A percentile compares a stretch with the other conserved stretches of the same genome.
Evolutionary conservation across 345 rosid species (phyloP).

Genomic region (Eucalyptus cladocalyx): DNA sequence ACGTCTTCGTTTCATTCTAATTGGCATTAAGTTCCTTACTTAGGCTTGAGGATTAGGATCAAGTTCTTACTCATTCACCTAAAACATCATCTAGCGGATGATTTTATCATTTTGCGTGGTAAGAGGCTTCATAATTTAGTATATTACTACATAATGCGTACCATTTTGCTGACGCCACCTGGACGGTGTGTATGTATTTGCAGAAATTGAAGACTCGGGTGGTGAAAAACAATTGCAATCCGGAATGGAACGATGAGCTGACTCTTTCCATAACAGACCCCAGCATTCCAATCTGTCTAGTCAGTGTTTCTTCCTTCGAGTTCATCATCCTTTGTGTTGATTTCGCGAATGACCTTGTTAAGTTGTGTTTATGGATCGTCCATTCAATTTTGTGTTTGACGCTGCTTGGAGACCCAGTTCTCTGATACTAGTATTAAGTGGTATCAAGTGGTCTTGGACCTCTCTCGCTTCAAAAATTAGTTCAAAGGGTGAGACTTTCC

Average conservation of each 20-base stretch:
- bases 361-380: neutral
- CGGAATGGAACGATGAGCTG: conserved; percentile 78
- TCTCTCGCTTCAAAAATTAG: too few relatives aligned
- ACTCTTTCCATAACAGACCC: conserved; percentile 54
- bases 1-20: neutral
- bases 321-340: neutral
- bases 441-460: accelerated
- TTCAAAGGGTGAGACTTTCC: too few relatives aligned
- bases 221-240: conserved; percentile 58
- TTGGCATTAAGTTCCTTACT: neutral
- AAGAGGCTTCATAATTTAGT: neutral
- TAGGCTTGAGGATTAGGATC: neutral
- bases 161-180: neutral
- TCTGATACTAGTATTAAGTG: too few relatives aligned
- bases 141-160: neutral
- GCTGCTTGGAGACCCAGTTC: neutral
- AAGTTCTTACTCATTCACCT: neutral
- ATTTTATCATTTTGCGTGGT: neutral
- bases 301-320: conserved; percentile 8
- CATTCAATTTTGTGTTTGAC: neutral
- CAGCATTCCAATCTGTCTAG: conserved; percentile 37
- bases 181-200: neutral
- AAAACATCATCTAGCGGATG: neutral
- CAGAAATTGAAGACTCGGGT: conserved; percentile 71
- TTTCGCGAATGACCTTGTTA: neutral